Evolutionary conservation across 2,329 filamentous ascomycete species (phyloP), one percentile per base, ranked within the genome.

Genomic region (Cryphonectria radicalis): DNA sequence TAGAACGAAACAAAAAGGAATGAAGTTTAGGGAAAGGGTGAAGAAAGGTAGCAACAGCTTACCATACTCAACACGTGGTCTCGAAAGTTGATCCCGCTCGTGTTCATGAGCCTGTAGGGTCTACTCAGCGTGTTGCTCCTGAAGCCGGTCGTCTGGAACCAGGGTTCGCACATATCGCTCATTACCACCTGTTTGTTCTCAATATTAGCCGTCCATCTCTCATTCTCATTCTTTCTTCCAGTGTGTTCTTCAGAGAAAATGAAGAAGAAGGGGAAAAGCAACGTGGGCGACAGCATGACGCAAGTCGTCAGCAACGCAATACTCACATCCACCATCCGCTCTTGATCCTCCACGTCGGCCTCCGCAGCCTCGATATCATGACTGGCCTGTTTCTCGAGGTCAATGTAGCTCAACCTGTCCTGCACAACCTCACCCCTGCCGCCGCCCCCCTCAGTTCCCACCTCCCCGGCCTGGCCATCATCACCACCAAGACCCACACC

Each of bases 81-180:
- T 75, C 91, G 90, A 79, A 97, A 96, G 28, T 83, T 82, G 77
- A 93, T 92, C 70, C 96, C 96, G 83, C 93, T 97, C 77, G 95
- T 98, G 83, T 99, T 99, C 94, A 98, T 97, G 92, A 99, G 92
- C 96, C 96, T 99, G 88, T 97, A 96, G 75, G 94, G 94, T 89
- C 96, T 92, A 95, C 91, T 97, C 89, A 98, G 88, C 86, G 91
- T 97, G 85, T 90, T 94, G 85, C 92, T 91, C 85, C 89, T 91
- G 85, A 93, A 94, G 78, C 91, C 92, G 78, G 87, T 86, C 68
- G 89, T 92, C 85, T 93, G 92, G 77, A 90, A 87, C 94, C 94
- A 98, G 92, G 96, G 95, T 87, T 88, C 95, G 89, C 91, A 99
- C 96, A 99, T 99, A 88, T 99, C 96, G 90, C 94, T 97, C 80